Conservation (phyloP, 1,139 yeast genomes). For the Hyphopichia burtonii region DNA sequence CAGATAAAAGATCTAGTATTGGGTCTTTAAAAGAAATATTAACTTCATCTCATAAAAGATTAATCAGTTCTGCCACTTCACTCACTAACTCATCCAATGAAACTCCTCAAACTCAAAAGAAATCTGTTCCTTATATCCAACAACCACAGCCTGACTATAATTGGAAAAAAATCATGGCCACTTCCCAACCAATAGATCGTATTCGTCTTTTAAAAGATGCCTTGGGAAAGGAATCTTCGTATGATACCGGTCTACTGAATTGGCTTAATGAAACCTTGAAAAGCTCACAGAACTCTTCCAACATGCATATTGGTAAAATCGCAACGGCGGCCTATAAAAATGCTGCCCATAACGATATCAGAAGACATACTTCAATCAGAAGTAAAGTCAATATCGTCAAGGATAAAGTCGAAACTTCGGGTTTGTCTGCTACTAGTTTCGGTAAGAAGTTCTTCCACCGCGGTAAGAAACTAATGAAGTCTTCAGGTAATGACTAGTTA, state of each 20-base stretch:
- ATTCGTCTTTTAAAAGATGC: constrained; percentile 44
- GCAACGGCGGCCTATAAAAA: constrained; percentile 49
- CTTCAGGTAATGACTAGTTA: constrained; percentile 2
- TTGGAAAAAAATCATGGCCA: constrained; percentile 45
- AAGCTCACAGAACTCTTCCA: constrained; percentile 31
- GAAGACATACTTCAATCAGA: constrained; percentile 42
- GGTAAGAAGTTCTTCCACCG: constrained; percentile 44
- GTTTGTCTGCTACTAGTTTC: constrained; percentile 40
- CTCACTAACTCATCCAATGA: background rate
- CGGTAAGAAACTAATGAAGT: constrained; percentile 41
- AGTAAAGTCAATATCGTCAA: constrained; percentile 44
- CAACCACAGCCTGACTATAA: constrained; percentile 23
- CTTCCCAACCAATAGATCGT: constrained; percentile 44
- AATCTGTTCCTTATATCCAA: constrained; percentile 5
- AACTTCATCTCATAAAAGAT: constrained; percentile 3
- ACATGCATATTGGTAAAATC: constrained; percentile 44
- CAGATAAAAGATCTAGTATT: constrained; percentile 2
- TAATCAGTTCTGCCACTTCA: constrained; percentile 1
- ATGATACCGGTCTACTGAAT: constrained; percentile 46
- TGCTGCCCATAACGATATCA: constrained; percentile 44
- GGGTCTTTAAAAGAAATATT: constrained; percentile 1
- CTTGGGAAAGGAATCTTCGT: constrained; percentile 34
- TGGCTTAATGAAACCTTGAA: constrained; percentile 46
- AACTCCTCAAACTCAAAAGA: constrained; percentile 8
- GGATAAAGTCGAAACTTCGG: constrained; percentile 45